Evolutionary conservation across 208 protist genomes (phyloP).

Genomic region (Sergeia podlipaevii): DNA sequence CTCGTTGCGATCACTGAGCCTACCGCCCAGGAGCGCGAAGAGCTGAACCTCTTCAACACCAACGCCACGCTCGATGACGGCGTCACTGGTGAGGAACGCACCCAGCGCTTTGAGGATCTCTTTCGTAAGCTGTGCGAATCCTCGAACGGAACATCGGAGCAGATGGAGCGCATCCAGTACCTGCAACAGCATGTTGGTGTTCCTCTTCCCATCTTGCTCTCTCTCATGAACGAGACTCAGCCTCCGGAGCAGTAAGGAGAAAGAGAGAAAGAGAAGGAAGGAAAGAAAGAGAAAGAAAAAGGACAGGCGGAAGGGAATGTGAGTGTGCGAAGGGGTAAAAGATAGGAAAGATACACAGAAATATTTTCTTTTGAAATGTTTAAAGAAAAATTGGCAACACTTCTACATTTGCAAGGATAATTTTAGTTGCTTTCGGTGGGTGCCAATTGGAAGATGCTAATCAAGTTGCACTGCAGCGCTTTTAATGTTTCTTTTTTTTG

Average conservation of each 20-base stretch:
- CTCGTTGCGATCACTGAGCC: conserved; percentile 35
- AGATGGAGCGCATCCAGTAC: conserved; percentile 78
- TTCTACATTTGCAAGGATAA: no score
- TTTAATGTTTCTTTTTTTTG: no score
- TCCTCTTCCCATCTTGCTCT: conserved; percentile 78
- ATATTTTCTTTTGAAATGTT: no score
- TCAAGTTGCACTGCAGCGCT: no score
- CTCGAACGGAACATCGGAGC: conserved; percentile 37
- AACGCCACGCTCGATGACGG: conserved; percentile 36
- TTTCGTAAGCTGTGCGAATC: conserved; percentile 48
- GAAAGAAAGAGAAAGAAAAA: no score
- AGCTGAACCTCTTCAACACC: conserved; percentile 47
- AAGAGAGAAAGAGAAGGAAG: not conserved
- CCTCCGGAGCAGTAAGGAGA: conserved; percentile 22
- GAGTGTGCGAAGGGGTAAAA: no score
- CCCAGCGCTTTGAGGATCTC: conserved; percentile 63
- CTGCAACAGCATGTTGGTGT: conserved; percentile 82
- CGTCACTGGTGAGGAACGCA: conserved; percentile 54
- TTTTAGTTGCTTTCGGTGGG: no score
- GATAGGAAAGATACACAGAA: no score
- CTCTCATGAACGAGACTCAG: conserved; percentile 69
- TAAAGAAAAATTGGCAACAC: no score
- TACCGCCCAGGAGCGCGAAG: conserved; percentile 44
- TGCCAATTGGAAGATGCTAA: no score
- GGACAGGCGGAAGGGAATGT: no score